phyloP scores from a whole-genome alignment of 345 rosid species.

The Salix purpurea region DNA sequence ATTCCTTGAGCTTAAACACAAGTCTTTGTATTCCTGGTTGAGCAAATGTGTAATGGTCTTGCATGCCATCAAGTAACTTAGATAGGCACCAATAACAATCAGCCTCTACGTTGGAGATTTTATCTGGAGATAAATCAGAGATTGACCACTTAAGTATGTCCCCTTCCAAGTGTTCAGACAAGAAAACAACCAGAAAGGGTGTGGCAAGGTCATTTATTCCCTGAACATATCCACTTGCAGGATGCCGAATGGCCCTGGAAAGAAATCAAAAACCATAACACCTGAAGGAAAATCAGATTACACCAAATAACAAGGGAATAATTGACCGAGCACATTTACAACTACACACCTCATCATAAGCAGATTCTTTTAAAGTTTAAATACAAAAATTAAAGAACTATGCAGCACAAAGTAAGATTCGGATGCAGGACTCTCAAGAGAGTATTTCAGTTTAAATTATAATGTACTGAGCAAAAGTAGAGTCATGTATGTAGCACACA shows the following conservation, averaged over 20 bases:
- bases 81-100: conserved; percentile 99
- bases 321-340: not conserved
- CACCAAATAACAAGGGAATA: conserved; percentile 5
- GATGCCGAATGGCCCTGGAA: conserved; percentile 96
- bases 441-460: not conserved
- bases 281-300: conserved; percentile 4
- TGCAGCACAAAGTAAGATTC: not conserved
- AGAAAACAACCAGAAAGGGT: conserved; percentile 88
- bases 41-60: conserved; percentile 99
- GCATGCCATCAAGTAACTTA: conserved; percentile 96
- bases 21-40: conserved; percentile 99
- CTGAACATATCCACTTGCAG: conserved; percentile 98
- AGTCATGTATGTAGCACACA: not conserved
- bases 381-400: not conserved
- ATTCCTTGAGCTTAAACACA: conserved; percentile 93
- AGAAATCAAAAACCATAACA: conserved; percentile 19
- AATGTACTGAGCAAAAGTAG: not conserved
- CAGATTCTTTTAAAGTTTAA: conserved; percentile 11
- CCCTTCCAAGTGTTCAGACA: conserved; percentile 87
- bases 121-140: conserved; percentile 57
- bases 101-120: conserved; percentile 74
- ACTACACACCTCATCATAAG: not conserved
- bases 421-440: not conserved
- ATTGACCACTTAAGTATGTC: conserved; percentile 71
- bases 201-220: conserved; percentile 98